Percentiles rank a stretch among this genome's conserved stretches.
Evolutionary conservation across 768 basidiomycete species (phyloP).

Genomic region (Suillus plorans): DNA sequence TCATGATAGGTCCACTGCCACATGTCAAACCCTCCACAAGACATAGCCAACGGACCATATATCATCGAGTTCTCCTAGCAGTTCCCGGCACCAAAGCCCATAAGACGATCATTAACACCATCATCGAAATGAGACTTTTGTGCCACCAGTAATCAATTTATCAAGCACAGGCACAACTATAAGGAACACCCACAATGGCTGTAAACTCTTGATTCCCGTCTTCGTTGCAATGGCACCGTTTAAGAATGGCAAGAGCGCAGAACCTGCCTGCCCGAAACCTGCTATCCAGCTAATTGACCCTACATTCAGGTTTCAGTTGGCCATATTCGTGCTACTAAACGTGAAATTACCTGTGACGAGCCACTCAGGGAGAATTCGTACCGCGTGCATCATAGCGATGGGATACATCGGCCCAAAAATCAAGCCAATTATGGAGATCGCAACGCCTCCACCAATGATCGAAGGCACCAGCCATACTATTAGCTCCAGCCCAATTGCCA

Average conservation of each 20-base stretch:
- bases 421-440: conserved; percentile 64
- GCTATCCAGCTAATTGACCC: conserved; percentile 51
- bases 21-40: not conserved
- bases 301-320: conserved; percentile 34
- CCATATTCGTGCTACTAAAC: conserved; percentile 3
- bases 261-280: conserved; percentile 51
- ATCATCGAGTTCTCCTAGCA: not conserved
- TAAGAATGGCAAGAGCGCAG: conserved; percentile 51
- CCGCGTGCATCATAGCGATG: conserved; percentile 41
- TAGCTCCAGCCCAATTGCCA: conserved; percentile 53
- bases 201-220: conserved; percentile 43
- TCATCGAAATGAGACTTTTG: conserved; percentile 37
- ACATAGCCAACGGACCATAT: not conserved
- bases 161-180: not conserved
- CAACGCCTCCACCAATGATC: conserved; percentile 63
- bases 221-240: conserved; percentile 44
- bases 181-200: conserved; percentile 43
- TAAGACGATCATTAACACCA: conserved; percentile 39
- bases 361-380: conserved; percentile 34
- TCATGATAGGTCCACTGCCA: too few species aligned
- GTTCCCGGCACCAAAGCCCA: conserved; percentile 42
- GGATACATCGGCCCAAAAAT: conserved; percentile 79
- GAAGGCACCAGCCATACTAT: conserved; percentile 70
- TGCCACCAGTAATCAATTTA: not conserved
- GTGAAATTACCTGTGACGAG: conserved; percentile 27